phyloP scores from a whole-genome alignment of 2,329 filamentous ascomycete species.

The Clarireedia hainanense region DNA sequence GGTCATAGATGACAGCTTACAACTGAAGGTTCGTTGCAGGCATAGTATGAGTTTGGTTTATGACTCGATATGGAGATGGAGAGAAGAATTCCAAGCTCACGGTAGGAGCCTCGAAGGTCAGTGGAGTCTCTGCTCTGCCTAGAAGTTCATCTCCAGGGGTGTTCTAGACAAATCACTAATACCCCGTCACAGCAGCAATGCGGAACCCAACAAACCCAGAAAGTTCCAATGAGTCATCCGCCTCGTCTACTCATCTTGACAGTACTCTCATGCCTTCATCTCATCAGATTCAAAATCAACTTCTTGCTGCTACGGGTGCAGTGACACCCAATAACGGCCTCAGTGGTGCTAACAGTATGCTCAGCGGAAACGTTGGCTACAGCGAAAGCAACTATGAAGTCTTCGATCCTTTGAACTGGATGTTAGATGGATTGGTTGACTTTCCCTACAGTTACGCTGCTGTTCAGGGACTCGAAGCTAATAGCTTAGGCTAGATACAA shows the following conservation, averaged over 20 bases:
- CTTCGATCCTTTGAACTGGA: constrained; percentile 90
- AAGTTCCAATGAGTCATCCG: constrained; percentile 64
- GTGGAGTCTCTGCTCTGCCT: constrained; percentile 24
- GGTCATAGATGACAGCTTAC: constrained; percentile 58
- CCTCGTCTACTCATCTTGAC: constrained; percentile 57
- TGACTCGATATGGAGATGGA: constrained; percentile 80
- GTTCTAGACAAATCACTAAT: constrained; percentile 11
- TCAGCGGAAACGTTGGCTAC: constrained; percentile 39
- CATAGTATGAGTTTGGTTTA: constrained; percentile 83
- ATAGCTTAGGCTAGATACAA: constrained; percentile 17
- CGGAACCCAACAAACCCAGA: constrained; percentile 85
- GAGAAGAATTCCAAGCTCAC: constrained; percentile 67
- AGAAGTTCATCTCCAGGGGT: neutral
- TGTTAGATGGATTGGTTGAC: constrained; percentile 77
- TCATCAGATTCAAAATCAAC: constrained; percentile 23
- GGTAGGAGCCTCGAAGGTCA: constrained; percentile 64
- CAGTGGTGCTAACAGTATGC: constrained; percentile 17
- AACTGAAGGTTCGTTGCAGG: constrained; percentile 73
- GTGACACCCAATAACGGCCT: constrained; percentile 22
- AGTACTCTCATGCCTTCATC: constrained; percentile 44
- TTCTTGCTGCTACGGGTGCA: constrained; percentile 17
- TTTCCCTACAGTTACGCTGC: constrained; percentile 65
- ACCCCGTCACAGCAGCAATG: constrained; percentile 48
- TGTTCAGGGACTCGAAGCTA: constrained; percentile 37
- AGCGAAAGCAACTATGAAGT: constrained; percentile 72